phyloP scores from a whole-genome alignment of 2,329 filamentous ascomycete genomes.

The Pestalotiopsis sp. region DNA sequence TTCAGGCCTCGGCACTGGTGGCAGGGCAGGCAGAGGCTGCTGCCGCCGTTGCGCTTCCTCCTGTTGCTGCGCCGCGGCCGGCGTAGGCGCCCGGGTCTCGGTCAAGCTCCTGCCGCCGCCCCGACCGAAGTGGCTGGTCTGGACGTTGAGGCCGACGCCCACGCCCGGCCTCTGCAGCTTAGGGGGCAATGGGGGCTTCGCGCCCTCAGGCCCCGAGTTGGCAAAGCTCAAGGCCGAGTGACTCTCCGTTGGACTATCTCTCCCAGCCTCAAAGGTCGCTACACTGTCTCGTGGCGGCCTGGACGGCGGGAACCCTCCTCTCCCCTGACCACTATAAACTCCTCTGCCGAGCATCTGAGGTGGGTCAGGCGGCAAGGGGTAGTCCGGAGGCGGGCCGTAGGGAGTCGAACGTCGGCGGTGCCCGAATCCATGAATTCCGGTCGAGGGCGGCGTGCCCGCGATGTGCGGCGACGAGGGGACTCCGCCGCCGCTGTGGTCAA shows the following conservation, averaged over 20 bases:
- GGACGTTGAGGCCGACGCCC: neutral
- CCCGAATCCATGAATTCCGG: conserved; percentile 20
- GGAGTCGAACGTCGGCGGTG: conserved; percentile 25
- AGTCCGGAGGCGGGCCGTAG: conserved; percentile 13
- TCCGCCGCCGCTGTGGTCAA: conserved; percentile 9
- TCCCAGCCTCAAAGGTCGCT: conserved; percentile 2
- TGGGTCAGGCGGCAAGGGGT: neutral
- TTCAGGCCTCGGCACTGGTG: neutral
- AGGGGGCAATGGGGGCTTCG: neutral
- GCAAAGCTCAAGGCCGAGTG: neutral
- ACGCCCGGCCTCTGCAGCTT: neutral
- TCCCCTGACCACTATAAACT: neutral
- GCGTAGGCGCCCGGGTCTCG: neutral
- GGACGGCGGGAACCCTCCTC: neutral
- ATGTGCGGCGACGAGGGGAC: conserved; percentile 2
- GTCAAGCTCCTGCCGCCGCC: neutral
- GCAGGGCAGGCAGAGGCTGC: conserved; percentile 7
- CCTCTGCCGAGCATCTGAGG: neutral
- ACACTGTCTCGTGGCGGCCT: conserved; percentile 1
- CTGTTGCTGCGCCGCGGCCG: too few relatives aligned
- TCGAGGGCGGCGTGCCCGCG: conserved; percentile 15
- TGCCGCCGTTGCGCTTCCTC: neutral
- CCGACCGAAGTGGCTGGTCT: neutral
- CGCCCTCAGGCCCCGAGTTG: neutral
- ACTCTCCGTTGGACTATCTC: neutral